A percentile compares a stretch with the other conserved stretches of the same genome.
These are phyloP conservation scores for Simmondsia chinensis DNA, from an alignment of 148 eudicot species.

Conservation along the genomic window DNA sequence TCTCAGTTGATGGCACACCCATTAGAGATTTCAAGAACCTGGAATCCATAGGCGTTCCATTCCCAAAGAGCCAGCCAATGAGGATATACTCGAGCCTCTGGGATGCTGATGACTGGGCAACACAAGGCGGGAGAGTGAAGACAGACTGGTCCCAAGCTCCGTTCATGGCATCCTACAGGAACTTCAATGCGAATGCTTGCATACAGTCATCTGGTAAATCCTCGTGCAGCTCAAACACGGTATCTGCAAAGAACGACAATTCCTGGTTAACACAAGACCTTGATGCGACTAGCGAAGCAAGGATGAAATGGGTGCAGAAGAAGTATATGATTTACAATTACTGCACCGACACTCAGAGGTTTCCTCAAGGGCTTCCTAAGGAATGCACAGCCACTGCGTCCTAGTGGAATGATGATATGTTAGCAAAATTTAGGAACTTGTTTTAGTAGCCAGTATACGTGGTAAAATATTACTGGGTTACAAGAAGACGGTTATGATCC, in stretches of 20 bases:
- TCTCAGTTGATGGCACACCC: conserved; percentile 14
- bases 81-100: conserved; percentile 19
- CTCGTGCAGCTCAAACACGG: conserved; percentile 12
- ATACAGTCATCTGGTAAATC: conserved; percentile 13
- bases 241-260: neutral
- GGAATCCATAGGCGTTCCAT: conserved; percentile 13
- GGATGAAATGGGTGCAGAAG: conserved; percentile 25
- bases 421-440: neutral
- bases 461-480: no score
- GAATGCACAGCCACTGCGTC: conserved; percentile 14
- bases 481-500: no score
- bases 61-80: conserved; percentile 18
- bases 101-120: conserved; percentile 22
- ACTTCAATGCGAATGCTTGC: conserved; percentile 22
- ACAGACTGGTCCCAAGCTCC: conserved; percentile 27
- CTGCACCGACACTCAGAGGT: conserved; percentile 23
- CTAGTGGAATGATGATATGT: neutral
- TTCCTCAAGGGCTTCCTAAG: conserved; percentile 29
- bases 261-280: conserved; percentile 25
- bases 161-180: conserved; percentile 25
- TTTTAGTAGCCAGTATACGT: no score
- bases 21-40: conserved; percentile 19
- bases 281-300: conserved; percentile 9
- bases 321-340: conserved; percentile 34
- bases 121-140: conserved; percentile 28